phyloP scores from a whole-genome alignment of 75 land plant species.

The Picea glauca region DNA sequence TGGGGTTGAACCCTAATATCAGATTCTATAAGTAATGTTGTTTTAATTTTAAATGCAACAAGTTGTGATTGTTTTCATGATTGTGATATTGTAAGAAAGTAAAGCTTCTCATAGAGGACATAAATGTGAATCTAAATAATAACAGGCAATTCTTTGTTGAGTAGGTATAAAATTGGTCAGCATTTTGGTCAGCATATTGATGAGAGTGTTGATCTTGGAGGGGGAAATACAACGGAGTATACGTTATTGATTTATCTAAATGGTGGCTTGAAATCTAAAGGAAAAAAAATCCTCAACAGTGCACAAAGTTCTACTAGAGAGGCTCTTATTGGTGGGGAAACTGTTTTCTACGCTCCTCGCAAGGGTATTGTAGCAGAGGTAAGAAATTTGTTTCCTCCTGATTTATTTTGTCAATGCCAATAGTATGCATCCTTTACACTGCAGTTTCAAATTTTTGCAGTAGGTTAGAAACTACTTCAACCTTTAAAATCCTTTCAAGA shows the following conservation, averaged over 20 bases:
- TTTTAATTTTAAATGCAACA: not conserved
- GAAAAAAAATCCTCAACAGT: conserved; percentile 18
- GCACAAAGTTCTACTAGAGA: conserved; percentile 14
- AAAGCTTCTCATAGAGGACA: not conserved
- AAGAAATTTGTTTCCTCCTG: conserved; percentile 4
- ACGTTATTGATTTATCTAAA: conserved; percentile 81
- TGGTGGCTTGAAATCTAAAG: conserved; percentile 38
- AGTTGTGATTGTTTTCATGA: not conserved
- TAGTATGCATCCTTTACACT: not conserved
- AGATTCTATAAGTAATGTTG: conserved; percentile 77
- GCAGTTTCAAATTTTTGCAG: not conserved
- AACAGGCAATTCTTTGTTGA: not conserved
- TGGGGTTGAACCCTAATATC: conserved; percentile 86
- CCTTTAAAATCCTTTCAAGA: too few relatives aligned
- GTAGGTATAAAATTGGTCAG: conserved; percentile 82
- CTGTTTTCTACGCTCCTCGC: conserved; percentile 71
- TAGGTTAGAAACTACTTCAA: not conserved
- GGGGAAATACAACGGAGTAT: conserved; percentile 58
- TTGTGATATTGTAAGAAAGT: not conserved
- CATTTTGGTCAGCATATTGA: conserved; percentile 89
- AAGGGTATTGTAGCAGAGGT: conserved; percentile 68
- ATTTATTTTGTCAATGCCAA: not conserved
- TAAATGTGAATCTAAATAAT: conserved; percentile 8
- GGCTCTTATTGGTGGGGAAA: conserved; percentile 72
- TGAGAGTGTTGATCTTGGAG: conserved; percentile 84